phyloP scores from a whole-genome alignment of 164 flowering plant species.

The Tetracentron sinense region DNA sequence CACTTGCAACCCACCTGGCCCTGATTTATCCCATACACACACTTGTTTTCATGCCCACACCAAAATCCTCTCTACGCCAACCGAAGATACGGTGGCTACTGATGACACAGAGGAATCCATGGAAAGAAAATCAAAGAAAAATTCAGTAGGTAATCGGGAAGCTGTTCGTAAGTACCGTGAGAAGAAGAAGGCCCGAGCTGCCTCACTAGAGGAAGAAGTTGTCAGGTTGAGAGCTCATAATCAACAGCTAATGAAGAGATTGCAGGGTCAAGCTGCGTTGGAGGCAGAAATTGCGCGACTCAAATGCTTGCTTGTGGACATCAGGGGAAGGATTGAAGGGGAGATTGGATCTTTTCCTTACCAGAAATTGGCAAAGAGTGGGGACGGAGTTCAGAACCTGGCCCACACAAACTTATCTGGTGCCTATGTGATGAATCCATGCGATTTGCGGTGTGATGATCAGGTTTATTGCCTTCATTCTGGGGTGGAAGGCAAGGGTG shows the following conservation, averaged over 20 bases:
- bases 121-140: conserved; percentile 60
- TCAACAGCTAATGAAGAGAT: conserved; percentile 76
- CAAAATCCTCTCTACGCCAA: conserved; percentile 54
- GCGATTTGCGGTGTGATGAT: conserved; percentile 72
- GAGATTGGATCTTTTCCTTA: conserved; percentile 96
- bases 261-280: conserved; percentile 82
- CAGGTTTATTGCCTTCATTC: conserved; percentile 64
- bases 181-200: conserved; percentile 88
- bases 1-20: conserved; percentile 95
- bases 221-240: conserved; percentile 54
- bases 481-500: conserved; percentile 36
- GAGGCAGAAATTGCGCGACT: conserved; percentile 89
- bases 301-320: conserved; percentile 90
- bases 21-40: conserved; percentile 85
- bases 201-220: conserved; percentile 90
- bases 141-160: conserved; percentile 77
- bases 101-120: conserved; percentile 80
- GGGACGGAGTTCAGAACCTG: conserved; percentile 23
- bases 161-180: conserved; percentile 96
- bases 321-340: conserved; percentile 96
- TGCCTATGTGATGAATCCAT: conserved; percentile 56
- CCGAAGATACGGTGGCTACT: conserved; percentile 46
- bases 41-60: conserved; percentile 96
- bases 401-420: conserved; percentile 25
- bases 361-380: conserved; percentile 36